phyloP scores from a whole-genome alignment of 2,329 filamentous ascomycete species.

The Tolypocladium endophyticum region DNA sequence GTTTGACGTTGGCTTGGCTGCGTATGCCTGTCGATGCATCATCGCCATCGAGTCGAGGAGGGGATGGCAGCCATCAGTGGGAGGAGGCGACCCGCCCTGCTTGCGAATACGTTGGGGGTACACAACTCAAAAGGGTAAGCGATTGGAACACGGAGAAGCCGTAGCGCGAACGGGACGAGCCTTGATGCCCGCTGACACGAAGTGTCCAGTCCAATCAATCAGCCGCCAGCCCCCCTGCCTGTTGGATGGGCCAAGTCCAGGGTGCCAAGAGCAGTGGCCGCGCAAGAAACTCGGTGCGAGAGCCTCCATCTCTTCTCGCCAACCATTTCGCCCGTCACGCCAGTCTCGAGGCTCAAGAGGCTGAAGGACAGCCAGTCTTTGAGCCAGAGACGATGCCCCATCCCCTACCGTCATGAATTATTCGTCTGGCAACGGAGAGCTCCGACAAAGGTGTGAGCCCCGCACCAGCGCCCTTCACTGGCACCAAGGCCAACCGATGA shows the following conservation, averaged over 20 bases:
- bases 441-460: neutral
- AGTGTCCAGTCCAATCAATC: neutral
- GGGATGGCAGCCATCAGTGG: neutral
- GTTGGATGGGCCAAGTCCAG: neutral
- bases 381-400: neutral
- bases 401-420: neutral
- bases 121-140: neutral
- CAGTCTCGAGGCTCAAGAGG: neutral
- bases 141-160: slow-evolving; percentile 4
- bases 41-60: neutral
- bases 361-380: neutral
- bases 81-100: neutral
- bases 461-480: neutral
- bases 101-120: neutral
- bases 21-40: neutral
- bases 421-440: neutral
- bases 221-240: neutral
- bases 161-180: slow-evolving; percentile 23
- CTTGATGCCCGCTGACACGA: slow-evolving; percentile 14
- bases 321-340: neutral
- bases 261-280: neutral
- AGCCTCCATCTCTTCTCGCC: neutral
- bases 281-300: neutral
- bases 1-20: neutral
- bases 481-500: neutral